Base-by-base conservation (phyloP, 768 basidiomycete species). In the Sarcodon sp. region DNA sequence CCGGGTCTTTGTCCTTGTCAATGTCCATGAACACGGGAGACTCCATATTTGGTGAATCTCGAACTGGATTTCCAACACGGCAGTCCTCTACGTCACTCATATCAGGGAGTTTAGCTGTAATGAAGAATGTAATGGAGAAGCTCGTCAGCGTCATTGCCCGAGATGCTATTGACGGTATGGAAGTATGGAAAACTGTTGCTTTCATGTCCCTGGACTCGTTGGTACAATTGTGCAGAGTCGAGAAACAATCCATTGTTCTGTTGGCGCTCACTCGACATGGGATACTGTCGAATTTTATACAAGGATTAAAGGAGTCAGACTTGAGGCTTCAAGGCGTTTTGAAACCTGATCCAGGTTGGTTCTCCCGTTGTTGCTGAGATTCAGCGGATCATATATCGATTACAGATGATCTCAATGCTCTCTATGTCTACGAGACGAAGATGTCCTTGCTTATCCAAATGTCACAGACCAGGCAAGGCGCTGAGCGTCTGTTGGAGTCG, bases 151-250 rank as follows among this genome's bases (percentile, higher is more conserved):
- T 79, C 35, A 69, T 94, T 35, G 79, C 87, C 16, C 73, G 89
- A n/a, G 94, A 98, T 58, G 92, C 91, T 1, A 86, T 89, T 47
- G 92, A 96, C 53, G 93, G 92, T 6, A 81, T 87, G 13, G 92
- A 97, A 62, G 88, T 97, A 2, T 98, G 94, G 94, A 89, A 89
- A 65, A 93, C 92, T 3, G 79, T 97, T 12, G 88, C 93, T 7
- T 97, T 92, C 60, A 85, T 92, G 71, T 69, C 91, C 3, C 69
- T 97, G 38, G 89, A 93, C 55, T 80, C 86, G 0, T 70, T 93
- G 7, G 73, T 85, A 13, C 76, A 84, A 39, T 66, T 93, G 0
- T 86, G 80, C 35, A 75, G 75, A 27, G 62, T 68, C 44, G 84
- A 90, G 53, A 83, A 79, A 63, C 81, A 83, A 44, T 73, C 84